Base-by-base conservation (phyloP, 805 yeast genomes). In the Kazachstania viticola region DNA sequence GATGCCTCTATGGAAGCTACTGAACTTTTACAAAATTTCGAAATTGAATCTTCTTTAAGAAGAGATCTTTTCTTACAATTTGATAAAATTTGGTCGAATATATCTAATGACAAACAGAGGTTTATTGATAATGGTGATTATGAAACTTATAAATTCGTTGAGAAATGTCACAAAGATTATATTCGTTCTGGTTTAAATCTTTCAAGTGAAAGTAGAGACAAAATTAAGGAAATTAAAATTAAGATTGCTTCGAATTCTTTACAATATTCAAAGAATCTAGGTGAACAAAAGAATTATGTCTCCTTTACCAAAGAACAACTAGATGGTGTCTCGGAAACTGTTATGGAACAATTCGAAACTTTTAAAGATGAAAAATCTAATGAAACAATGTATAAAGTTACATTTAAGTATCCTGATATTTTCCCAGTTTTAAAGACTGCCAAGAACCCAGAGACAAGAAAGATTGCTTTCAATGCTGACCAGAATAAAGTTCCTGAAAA, bases 341-440 rank as follows among this genome's bases (percentile, higher is more conserved):
- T 71, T 3, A 43, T 79, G 41, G 65, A 64, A 14, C 79, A 69
- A 47, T 77, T 75, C 46, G 78, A 68, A 33, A 58, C 55, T 35
- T 31, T 40, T 22, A 27, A 16, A n/a, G 59, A 62, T 16, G 58
- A 59, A 22, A 58, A 56, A 9, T 66, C 60, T 14, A 71, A 62
- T 15, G 64, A 58, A 13, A 54, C 51, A 38, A 58, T 53, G 41
- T 62, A 53, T 42, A 77, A 77, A 48, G 78, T 83, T 64, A 78
- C 91, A 2, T 80, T 71, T 61, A 81, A 83, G 54, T 79, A 79
- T 46, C 91, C 94, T 1, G 94, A 82, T 49, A 54, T 78, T 29
- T 61, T 77, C 39, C 93, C 93, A 2, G 78, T 79, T n/a, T 55
- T 80, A 54, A 79, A 79, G 51, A 74, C 74, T 52, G 87, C 93